Evolutionary conservation across 2,329 filamentous ascomycete genomes (phyloP), one percentile per base, ranked within the genome.

Genomic region (Monosporascus sp.): DNA sequence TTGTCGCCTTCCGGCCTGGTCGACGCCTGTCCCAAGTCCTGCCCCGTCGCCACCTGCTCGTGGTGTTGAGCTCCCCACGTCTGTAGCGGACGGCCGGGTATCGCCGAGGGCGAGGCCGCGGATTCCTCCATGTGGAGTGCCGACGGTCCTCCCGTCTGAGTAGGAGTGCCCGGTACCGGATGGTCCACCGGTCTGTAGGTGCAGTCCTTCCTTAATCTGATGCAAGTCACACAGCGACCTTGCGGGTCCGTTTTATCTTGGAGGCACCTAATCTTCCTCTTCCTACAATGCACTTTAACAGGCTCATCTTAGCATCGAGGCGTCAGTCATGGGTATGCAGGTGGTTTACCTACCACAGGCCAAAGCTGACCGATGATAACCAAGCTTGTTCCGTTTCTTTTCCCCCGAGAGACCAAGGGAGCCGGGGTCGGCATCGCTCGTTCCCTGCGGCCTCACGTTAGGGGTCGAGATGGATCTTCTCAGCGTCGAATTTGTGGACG

Each of bases 351-450:
- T 81, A 97, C 93, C 88, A 76, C 93, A 97, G 62, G 93, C 94
- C 63, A 97, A 90, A 45, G 92, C 95, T 37, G 91, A 96, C 66
- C 93, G 85, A 74, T 97, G 93, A 69, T 97, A 97, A 40, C 93
- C 93, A 56, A 97, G 79, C 73, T 96, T 97, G 71, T 96, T 97
- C 67, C 92, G 85, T 56, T 75, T 79, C 70, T 79, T 83, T 55
- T 83, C 80, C 37, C 69, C 72, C n/a, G 72, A 61, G 31, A 71
- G 63, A 24, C 67, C 68, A 51, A 71, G 60, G 41, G 67, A 55
- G 20, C 66, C 64, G 51, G 68, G 65, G 40, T 74, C 71, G 48
- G 67, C 50, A 38, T 68, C 66, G 51, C 66, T 63, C 56, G 63
- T 70, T 63, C 71, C 71, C 59, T 74, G 70, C 49, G 71, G 71